Conservation (phyloP, 495 filamentous ascomycete genomes). For the Aspergillus asperescens region DNA sequence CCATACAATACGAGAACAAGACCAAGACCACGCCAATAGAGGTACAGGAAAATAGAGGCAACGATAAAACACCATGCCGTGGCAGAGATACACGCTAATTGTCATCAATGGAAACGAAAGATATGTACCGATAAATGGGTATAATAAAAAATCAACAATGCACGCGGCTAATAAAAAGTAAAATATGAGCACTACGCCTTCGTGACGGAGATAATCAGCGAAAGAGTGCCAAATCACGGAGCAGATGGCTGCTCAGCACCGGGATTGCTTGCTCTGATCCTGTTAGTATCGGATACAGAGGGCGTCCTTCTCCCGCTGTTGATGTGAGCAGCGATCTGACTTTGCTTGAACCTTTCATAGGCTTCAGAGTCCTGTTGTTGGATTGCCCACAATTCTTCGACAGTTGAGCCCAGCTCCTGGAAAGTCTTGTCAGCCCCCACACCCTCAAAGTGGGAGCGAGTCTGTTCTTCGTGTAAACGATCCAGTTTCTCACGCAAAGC, state of each 20-base stretch:
- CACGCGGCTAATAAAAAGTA: not conserved
- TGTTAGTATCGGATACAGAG: constrained; percentile 6
- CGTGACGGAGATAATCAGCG: not conserved
- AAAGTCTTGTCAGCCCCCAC: constrained; percentile 56
- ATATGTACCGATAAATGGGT: not conserved
- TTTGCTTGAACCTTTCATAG: constrained; percentile 61
- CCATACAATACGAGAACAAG: too few relatives aligned
- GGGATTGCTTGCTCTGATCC: not conserved
- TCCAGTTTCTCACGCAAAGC: constrained; percentile 59
- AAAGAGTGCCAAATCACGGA: not conserved
- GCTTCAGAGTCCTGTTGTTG: constrained; percentile 53
- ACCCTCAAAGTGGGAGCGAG: constrained; percentile 49
- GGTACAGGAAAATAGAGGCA: not conserved
- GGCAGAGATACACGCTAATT: constrained; percentile 3
- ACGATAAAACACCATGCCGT: not conserved
- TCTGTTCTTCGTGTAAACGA: constrained; percentile 53
- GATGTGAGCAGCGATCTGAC: constrained; percentile 59
- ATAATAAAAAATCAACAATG: not conserved
- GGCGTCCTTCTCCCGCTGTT: constrained; percentile 41
- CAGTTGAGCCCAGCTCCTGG: constrained; percentile 51
- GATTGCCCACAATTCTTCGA: constrained; percentile 47
- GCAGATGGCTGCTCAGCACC: not conserved
- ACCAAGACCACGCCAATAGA: not conserved
- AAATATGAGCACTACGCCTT: not conserved
- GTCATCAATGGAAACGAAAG: not conserved